A percentile compares a stretch with the other conserved stretches of the same genome.
Evolutionary conservation across 106 monocot genomes (phyloP).

Genomic region (Alisma plantagoaquatica): DNA sequence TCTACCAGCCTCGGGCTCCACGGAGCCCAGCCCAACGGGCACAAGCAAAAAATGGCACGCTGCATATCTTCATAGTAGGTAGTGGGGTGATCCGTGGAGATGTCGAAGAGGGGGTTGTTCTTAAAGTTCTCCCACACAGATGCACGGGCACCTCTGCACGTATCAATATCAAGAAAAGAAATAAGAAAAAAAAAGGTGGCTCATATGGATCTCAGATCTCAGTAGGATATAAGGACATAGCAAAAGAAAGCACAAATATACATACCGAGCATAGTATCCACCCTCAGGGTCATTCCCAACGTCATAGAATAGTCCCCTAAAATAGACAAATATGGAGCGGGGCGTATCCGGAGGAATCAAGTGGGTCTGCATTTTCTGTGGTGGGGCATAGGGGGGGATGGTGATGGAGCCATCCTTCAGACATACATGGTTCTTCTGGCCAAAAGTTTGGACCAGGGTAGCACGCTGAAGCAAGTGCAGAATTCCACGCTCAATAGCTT

Average conservation of each 20-base stretch:
- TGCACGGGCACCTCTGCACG: too few species aligned
- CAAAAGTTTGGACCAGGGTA: conserved; percentile 56
- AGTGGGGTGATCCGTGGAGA: too few species aligned
- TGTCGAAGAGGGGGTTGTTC: too few species aligned
- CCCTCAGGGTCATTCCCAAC: too few species aligned
- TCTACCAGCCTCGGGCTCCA: too few species aligned
- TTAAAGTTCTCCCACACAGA: too few species aligned
- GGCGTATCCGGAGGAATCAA: conserved; percentile 54
- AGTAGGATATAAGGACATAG: not conserved
- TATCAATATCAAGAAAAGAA: conserved; percentile 43
- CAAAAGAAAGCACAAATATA: not conserved
- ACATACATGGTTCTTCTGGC: too few species aligned
- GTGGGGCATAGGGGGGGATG: too few species aligned
- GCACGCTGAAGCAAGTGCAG: conserved; percentile 49
- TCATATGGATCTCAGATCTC: conserved; percentile 57
- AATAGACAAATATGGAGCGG: conserved; percentile 64
- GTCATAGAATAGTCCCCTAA: conserved; percentile 64
- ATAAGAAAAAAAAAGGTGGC: conserved; percentile 66
- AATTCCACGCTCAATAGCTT: conserved; percentile 55
- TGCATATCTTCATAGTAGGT: too few species aligned
- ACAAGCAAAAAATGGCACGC: conserved; percentile 59
- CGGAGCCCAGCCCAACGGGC: conserved; percentile 63
- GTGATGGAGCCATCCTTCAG: conserved; percentile 59
- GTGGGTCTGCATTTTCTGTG: conserved; percentile 69
- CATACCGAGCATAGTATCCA: conserved; percentile 69